Base-by-base conservation (phyloP, 2,329 filamentous ascomycete species). In the Simplicillium aogashimaense region DNA sequence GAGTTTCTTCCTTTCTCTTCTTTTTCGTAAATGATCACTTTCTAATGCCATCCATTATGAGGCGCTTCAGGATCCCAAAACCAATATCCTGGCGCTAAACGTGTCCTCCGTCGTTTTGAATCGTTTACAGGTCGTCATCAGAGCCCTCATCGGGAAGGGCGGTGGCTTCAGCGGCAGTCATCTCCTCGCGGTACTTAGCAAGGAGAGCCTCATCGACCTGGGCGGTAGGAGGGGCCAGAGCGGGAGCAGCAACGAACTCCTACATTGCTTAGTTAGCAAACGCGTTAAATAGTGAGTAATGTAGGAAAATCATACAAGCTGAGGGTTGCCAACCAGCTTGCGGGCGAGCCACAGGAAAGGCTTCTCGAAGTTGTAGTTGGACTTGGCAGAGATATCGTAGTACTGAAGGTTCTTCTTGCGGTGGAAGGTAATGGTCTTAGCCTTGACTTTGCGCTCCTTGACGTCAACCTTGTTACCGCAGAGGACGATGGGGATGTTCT, bases 351-450 rank as follows among this genome's bases (percentile, higher is more conserved):
- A 97, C 57, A 97, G 83, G 86, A 98, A 97, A 49, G 90, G 90
- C 81, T 97, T 98, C 83, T 97, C 90, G 69, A 97, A 97, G 82
- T 97, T 97, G 76, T 98, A 97, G 79, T 97, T 97, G 62, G 89
- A 95, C 78, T 97, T 98, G 70, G 92, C 92, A 33, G 88, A 95
- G 66, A 97, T 97, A 58, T 97, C 92, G 78, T 98, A 98, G 81
- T 97, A 98, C 73, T 98, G 92, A 39, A 98, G 83, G 73, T 97
- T 98, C 83, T 98, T 98, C 86, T 98, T 98, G 72, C 92, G 87
- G 80, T 98, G 92, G 86, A 98, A 98, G 53, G 92, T 98, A 71
- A 98, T 98, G 64, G 90, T 94, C 86, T 98, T 98, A 63, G 92
- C 92, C 83, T 98, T 98, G 65, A 98, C 92, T 76, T 98, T 98